phyloP scores from a whole-genome alignment of 257 asterid species.

The Ehretia macrophylla region DNA sequence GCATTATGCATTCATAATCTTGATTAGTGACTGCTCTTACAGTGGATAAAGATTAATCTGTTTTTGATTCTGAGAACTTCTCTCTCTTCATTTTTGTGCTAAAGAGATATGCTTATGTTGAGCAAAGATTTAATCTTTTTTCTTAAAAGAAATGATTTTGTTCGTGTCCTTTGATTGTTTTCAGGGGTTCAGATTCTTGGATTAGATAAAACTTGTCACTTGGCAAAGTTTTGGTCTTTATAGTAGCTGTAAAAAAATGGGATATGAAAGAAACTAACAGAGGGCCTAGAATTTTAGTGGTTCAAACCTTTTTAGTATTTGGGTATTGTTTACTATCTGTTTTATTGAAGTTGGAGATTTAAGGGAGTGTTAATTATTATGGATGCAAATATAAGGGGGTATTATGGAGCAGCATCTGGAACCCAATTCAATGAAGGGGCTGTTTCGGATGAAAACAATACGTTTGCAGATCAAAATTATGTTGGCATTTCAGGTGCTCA shows the following conservation, averaged over 20 bases:
- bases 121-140: slow-evolving; percentile 4
- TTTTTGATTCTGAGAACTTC: too few relatives aligned
- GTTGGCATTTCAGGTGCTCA: neutral
- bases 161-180: neutral
- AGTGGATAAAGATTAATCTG: too few relatives aligned
- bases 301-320: slow-evolving; percentile 13
- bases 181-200: slow-evolving; percentile 6
- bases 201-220: neutral
- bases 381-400: slow-evolving; percentile 42
- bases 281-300: too few relatives aligned
- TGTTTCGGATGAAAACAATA: slow-evolving; percentile 22
- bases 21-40: too few relatives aligned
- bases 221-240: too few relatives aligned
- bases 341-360: too few relatives aligned
- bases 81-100: too few relatives aligned
- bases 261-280: too few relatives aligned
- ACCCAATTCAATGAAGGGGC: slow-evolving; percentile 20
- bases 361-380: slow-evolving; percentile 38
- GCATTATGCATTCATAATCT: too few relatives aligned
- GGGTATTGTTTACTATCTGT: slow-evolving; percentile 12
- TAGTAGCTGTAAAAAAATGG: too few relatives aligned
- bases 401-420: slow-evolving; percentile 24
- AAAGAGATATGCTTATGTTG: slow-evolving; percentile 1
- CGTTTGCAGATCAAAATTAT: slow-evolving; percentile 19
- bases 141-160: neutral